Conservation (phyloP, 1,139 yeast genomes). For the Lodderomyces metapsilosis region DNA sequence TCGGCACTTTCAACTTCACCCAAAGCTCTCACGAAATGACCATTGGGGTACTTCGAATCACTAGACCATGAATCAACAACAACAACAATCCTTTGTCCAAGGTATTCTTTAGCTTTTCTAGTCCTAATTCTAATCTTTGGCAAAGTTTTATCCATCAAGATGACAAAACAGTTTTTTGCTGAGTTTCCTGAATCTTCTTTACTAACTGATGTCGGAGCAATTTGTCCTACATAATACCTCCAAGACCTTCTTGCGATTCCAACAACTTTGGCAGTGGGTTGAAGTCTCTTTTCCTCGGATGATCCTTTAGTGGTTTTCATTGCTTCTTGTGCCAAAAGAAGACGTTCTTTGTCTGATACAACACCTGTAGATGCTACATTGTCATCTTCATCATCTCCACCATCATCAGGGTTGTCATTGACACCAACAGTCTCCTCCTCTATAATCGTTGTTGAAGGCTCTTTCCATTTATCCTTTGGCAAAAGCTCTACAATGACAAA, state of each 20-base stretch:
- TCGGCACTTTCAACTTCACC: conserved; percentile 91
- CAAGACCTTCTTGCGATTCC: conserved; percentile 89
- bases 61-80: conserved; percentile 93
- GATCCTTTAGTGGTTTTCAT: conserved; percentile 46
- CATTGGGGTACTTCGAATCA: conserved; percentile 83
- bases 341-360: conserved; percentile 74
- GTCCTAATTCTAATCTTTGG: conserved; percentile 89
- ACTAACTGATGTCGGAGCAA: conserved; percentile 76
- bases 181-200: conserved; percentile 54
- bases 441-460: conserved; percentile 73
- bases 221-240: conserved; percentile 95
- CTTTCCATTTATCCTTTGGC: conserved; percentile 86
- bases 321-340: conserved; percentile 76
- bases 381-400: conserved; percentile 42
- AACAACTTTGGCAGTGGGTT: conserved; percentile 91
- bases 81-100: conserved; percentile 86
- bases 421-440: conserved; percentile 69
- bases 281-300: conserved; percentile 47
- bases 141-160: conserved; percentile 83
- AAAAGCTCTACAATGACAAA: conserved; percentile 86
- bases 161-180: conserved; percentile 76
- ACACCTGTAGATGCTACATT: conserved; percentile 21
- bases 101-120: conserved; percentile 75
- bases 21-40: conserved; percentile 86
- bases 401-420: conserved; percentile 61